Base-by-base conservation (phyloP, 129 eudicot genomes). In the Kitagawia praeruptora region DNA sequence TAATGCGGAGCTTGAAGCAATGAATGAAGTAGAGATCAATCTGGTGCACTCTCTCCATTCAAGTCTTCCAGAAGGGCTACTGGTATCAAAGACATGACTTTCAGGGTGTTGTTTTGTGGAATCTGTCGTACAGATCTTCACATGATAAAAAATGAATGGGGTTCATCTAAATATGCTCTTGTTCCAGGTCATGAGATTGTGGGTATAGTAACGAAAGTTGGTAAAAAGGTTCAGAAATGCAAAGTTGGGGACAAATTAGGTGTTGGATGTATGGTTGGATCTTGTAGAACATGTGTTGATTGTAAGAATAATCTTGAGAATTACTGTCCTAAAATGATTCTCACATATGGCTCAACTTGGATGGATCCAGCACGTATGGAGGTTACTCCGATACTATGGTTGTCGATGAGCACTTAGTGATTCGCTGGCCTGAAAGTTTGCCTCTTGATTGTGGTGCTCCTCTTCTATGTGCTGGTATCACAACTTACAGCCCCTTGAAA, bases 71-170 rank as follows among this genome's bases (percentile, higher is more conserved):
- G 86, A 75, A 79, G 86, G 58, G 79, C 70, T 13, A 69, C 79
- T 13, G 76, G 80, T 44, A 75, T 61, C 0, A 47, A 75, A 21
- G 86, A 83, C 6, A 77, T 66, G 9, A 66, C 69, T 56, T 74
- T 83, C 76, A 79, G 64, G 53, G 80, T n/a, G n/a, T 37, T 79
- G 23, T 83, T 63, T 44, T 83, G 83, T 31, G 86, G 86, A 16
- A 66, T 83, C 49, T 79, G 82, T 51, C 83, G 79, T 75, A 78
- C 83, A 13, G 86, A 83, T 53, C 80, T 83, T 47, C 73, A 66
- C 63, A 39, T 39, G n/a, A 54, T 83, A 27, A 83, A 79, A 76
- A 83, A 83, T 67, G 80, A 83, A 5, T 83, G 83, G 86, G 86
- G 80, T 4, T n/a, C 11, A 15, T 75, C 82, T 44, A 79, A 75